A percentile compares a stretch with the other conserved stretches of the same genome.
phyloP scores from a whole-genome alignment of 1,139 yeast genomes.

The Diutina sp. region DNA sequence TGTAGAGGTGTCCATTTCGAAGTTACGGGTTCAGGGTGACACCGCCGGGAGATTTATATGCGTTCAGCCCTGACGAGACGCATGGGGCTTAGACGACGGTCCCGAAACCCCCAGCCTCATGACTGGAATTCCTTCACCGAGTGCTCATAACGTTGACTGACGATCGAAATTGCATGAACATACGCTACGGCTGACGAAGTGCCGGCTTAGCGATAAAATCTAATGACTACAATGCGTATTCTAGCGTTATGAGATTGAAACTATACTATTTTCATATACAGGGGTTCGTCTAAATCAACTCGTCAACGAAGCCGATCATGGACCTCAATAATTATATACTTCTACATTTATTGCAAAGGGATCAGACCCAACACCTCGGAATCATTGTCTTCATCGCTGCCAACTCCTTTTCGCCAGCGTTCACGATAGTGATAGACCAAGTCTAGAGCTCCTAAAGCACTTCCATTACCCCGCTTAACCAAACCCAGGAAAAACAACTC shows the following conservation, averaged over 20 bases:
- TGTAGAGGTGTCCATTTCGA: background rate
- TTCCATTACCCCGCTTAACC: constrained; percentile 26
- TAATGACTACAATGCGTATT: too few species aligned
- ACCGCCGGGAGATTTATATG: background rate
- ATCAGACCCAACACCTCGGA: background rate
- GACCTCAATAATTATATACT: too few species aligned
- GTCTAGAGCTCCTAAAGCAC: constrained; percentile 10
- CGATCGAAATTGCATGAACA: background rate
- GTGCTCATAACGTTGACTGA: background rate
- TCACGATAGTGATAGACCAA: background rate
- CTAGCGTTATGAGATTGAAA: too few species aligned
- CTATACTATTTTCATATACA: too few species aligned
- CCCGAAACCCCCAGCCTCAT: background rate
- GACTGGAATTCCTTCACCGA: background rate
- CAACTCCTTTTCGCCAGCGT: background rate
- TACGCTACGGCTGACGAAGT: too few species aligned
- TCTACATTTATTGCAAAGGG: background rate
- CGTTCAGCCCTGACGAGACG: background rate
- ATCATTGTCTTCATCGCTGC: background rate
- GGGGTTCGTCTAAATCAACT: too few species aligned
- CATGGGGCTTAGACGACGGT: background rate
- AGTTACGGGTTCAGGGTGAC: background rate
- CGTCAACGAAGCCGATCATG: too few species aligned
- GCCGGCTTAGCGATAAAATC: too few species aligned
- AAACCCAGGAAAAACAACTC: constrained; percentile 24